Conservation (phyloP, 2,329 filamentous ascomycete genomes). For the Fusarium sp. region DNA sequence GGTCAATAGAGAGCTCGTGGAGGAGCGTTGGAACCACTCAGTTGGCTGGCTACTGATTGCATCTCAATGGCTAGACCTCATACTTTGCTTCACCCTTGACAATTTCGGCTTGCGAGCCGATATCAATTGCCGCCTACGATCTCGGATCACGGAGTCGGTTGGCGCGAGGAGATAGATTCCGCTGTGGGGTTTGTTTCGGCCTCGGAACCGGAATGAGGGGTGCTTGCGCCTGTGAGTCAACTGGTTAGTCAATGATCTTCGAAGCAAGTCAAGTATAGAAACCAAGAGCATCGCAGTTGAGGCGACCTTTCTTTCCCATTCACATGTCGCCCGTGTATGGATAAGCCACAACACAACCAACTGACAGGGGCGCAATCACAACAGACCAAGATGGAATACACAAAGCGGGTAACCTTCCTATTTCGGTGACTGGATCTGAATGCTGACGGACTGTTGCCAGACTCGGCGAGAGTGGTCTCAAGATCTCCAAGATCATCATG, state of each 20-base stretch:
- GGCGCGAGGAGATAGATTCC: not conserved
- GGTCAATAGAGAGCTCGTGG: not conserved
- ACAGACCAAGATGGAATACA: slow-evolving; percentile 36
- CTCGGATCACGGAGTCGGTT: not conserved
- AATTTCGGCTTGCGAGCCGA: slow-evolving; percentile 1
- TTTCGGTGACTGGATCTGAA: slow-evolving; percentile 2
- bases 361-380: slow-evolving; percentile 5
- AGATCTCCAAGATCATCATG: slow-evolving; percentile 55
- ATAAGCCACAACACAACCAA: not conserved
- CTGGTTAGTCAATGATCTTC: not conserved
- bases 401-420: slow-evolving; percentile 19
- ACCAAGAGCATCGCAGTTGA: not conserved
- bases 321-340: not conserved
- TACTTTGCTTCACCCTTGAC: not conserved
- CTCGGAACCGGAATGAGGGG: slow-evolving; percentile 6
- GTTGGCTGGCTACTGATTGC: not conserved
- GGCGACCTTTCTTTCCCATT: not conserved
- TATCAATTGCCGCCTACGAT: not conserved
- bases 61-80: not conserved
- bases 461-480: slow-evolving; percentile 55
- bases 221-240: not conserved
- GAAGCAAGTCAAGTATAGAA: not conserved
- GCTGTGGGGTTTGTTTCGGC: not conserved
- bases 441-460: slow-evolving; percentile 35
- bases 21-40: not conserved